These are phyloP conservation scores for Fusarium sp. DNA, from an alignment of 2,329 filamentous ascomycete genomes.

Conservation along the genomic window DNA sequence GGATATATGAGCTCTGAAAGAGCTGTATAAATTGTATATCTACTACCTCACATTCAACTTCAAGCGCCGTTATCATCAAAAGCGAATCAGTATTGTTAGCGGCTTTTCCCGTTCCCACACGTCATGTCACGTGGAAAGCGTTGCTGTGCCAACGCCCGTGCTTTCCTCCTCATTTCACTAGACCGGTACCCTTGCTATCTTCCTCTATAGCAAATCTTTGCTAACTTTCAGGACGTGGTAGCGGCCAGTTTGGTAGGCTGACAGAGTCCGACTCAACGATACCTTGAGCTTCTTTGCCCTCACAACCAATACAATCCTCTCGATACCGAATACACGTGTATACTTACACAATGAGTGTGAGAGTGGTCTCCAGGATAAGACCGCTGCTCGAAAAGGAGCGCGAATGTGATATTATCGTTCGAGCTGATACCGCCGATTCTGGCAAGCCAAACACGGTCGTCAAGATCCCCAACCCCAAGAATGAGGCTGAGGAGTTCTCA, in stretches of 20 bases:
- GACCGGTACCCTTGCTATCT: constrained; percentile 26
- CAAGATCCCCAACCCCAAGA: constrained; percentile 94
- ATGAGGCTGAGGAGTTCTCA: constrained; percentile 88
- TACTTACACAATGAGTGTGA: constrained; percentile 68
- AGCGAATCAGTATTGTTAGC: constrained; percentile 38
- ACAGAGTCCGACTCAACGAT: constrained; percentile 34
- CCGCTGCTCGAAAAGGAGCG: constrained; percentile 87
- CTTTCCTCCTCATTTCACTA: constrained; percentile 20
- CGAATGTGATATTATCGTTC: constrained; percentile 88
- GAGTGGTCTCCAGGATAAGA: constrained; percentile 90
- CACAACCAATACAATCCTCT: constrained; percentile 24
- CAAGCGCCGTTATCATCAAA: constrained; percentile 23
- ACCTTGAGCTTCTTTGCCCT: constrained; percentile 22
- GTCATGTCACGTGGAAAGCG: constrained; percentile 41
- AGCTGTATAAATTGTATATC: constrained; percentile 36
- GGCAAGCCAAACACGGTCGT: constrained; percentile 75
- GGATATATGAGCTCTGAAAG: constrained; percentile 35
- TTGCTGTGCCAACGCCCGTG: constrained; percentile 45
- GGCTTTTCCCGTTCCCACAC: constrained; percentile 50
- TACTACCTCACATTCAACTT: constrained; percentile 20
- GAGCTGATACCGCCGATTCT: constrained; percentile 70
- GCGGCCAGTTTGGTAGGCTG: constrained; percentile 44
- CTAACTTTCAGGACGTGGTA: constrained; percentile 38
- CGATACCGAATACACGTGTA: constrained; percentile 5
- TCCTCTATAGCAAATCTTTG: constrained; percentile 35